Percentiles rank a stretch among this genome's conserved stretches.
These are phyloP conservation scores for Solanum etuberosum DNA, from an alignment of 257 asterid genomes.

Conservation along the genomic window DNA sequence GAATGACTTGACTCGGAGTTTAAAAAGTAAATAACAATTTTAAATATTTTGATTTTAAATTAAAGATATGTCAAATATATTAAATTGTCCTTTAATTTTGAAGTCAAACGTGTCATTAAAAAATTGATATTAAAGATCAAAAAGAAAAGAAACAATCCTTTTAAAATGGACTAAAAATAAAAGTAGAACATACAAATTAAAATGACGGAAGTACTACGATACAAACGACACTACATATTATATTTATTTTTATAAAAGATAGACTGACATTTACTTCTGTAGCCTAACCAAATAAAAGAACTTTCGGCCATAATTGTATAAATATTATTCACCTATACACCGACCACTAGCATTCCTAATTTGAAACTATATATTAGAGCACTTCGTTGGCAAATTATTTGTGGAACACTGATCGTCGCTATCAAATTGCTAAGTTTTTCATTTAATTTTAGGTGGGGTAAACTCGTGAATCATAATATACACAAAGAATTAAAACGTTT, in stretches of 20 bases:
- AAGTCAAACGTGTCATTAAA: too few relatives aligned
- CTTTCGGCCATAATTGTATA: background rate
- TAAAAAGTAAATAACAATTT: too few relatives aligned
- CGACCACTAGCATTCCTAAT: background rate
- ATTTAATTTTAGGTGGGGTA: background rate
- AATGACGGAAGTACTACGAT: too few relatives aligned
- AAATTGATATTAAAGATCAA: too few relatives aligned
- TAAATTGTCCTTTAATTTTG: too few relatives aligned
- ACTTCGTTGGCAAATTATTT: background rate
- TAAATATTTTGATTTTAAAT: too few relatives aligned
- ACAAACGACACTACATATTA: background rate
- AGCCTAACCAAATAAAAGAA: background rate
- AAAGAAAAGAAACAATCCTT: too few relatives aligned
- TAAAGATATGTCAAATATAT: too few relatives aligned
- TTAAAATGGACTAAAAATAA: background rate
- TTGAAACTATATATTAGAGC: background rate
- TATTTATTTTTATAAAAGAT: background rate
- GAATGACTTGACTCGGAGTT: background rate
- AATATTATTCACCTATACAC: background rate
- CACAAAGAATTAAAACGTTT: background rate
- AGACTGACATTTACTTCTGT: background rate
- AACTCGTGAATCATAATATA: too few relatives aligned
- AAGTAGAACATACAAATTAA: too few relatives aligned
- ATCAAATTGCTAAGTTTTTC: background rate
- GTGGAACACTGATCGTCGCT: background rate